phyloP scores from a whole-genome alignment of 1,284 basidiomycete species.

The Apiotrichum siamense region DNA sequence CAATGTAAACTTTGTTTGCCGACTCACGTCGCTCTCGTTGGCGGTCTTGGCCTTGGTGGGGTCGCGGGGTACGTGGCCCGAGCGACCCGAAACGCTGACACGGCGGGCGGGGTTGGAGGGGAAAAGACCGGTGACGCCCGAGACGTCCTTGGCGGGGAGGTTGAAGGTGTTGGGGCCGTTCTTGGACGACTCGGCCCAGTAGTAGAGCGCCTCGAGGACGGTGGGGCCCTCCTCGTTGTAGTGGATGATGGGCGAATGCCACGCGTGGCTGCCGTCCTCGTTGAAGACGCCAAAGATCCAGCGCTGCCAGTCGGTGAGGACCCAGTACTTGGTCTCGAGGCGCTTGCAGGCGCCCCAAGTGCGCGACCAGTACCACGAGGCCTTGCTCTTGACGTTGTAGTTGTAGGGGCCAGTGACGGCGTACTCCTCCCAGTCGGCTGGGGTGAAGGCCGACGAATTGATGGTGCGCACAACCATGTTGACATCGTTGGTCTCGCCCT shows the following conservation, averaged over 20 bases:
- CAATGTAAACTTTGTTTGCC: not conserved
- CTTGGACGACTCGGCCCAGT: constrained; percentile 40
- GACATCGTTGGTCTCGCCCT: constrained; percentile 37
- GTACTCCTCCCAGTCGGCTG: constrained; percentile 46
- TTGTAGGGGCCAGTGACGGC: constrained; percentile 43
- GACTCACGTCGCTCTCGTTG: constrained; percentile 44
- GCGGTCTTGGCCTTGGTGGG: constrained; percentile 30
- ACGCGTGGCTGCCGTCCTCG: constrained; percentile 38
- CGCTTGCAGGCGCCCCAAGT: constrained; percentile 42
- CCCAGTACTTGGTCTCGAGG: constrained; percentile 42
- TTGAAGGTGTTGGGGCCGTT: constrained; percentile 7
- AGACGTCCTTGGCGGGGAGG: constrained; percentile 30
- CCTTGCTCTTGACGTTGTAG: constrained; percentile 48
- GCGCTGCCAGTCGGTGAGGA: constrained; percentile 47
- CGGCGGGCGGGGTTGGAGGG: constrained; percentile 44
- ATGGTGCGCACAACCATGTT: constrained; percentile 46
- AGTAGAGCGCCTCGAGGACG: constrained; percentile 41
- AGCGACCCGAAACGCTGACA: constrained; percentile 22
- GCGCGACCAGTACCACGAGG: constrained; percentile 49
- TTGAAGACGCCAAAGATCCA: constrained; percentile 49
- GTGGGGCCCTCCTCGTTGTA: constrained; percentile 34
- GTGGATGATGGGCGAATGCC: constrained; percentile 34
- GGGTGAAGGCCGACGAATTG: constrained; percentile 45
- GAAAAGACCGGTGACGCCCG: constrained; percentile 32
- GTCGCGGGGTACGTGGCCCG: constrained; percentile 15